Base-by-base conservation (phyloP, 2,329 filamentous ascomycete genomes). In the Ophiocordyceps sinensis region DNA sequence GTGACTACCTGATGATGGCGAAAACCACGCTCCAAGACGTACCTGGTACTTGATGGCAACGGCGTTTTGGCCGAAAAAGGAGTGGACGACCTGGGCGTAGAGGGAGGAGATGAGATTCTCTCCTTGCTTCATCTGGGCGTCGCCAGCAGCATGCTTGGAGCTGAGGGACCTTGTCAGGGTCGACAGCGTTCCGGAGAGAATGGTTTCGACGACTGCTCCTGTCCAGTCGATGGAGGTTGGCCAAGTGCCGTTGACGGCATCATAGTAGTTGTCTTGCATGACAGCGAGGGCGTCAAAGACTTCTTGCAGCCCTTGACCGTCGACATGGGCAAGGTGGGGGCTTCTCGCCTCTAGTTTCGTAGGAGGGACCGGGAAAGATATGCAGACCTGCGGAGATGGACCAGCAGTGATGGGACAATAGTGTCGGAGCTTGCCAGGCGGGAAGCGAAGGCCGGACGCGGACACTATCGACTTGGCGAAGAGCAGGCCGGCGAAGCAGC, bases 151-250 rank as follows among this genome's bases (percentile, higher is more conserved):
- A 35, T 60, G 49, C 31, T 63, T 43, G 17, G 60, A 50, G 36
- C 26, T 37, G 36, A 26, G 21, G 13, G 75, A 76, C 40, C 64
- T 68, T 29, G 83, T 83, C 41, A 94, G 64, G n/a, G 82, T 79
- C 14, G 71, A 75, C 14, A 91, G 69, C 3, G 79, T 73, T 13
- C 79, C 82, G 0, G 85, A 82, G 30, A 94, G 63, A 43, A 89
- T 78, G 0, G 88, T 94, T 36, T 79, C 79, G 50, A 85, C 67
- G 9, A 95, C 85, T 4, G 89, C 88, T 15, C 79, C 81, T 0
- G 89, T 96, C 89, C 89, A 96, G 64, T 95, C 89, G 52, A 94
- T 95, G 28, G 84, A 75, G 1, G 71, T 70, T 1, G 87, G 85
- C 85, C 88, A 96, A 23, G 77, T 86, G 11, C 84, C 87, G 30